Base-by-base conservation (phyloP, 2,329 filamentous ascomycete genomes). In the Zasmidium angulare region DNA sequence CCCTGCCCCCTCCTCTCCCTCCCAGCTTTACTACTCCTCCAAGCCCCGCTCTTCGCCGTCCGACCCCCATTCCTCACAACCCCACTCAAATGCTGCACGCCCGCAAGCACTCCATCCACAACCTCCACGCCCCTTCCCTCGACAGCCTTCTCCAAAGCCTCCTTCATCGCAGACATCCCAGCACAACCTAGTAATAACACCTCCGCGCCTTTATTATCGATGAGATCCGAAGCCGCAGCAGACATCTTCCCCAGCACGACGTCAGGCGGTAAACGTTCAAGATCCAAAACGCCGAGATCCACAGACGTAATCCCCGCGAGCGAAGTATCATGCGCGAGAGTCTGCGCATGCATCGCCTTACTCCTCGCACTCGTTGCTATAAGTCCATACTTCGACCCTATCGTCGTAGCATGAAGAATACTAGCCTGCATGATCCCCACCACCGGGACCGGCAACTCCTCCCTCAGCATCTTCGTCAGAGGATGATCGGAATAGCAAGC, bases 391-490 rank as follows among this genome's bases (percentile, higher is more conserved):
- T 74, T 68, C 4, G 75, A 74, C 1, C 81, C 82, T 1, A 84
- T 72, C 56, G 81, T 82, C 7, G 79, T 69, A 4, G 80, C 77
- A 4, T 79, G 73, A 63, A 84, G 82, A 2, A 83, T 71, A 2
- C 69, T 75, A 0, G 80, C 79, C 66, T 82, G 80, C 78, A 82
- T 82, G 58, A 82, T 82, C 2, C 81, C 80, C 2, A 81, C 76
- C 3, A 77, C 71, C 0, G 80, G 80, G 50, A 78, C 69, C 2
- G 68, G 59, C 46, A 78, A 73, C 55, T 81, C 79, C 62, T 82
- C 79, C 1, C 78, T 72, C 29, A 82, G 70, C 67, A 79, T 78
- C 20, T 71, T 68, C 58, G 79, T 79, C 2, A 82, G 71, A 1
- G 78, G 75, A 59, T 82, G 79, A 36, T 79, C 75, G 55, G 75